Base-by-base conservation (phyloP, 805 yeast genomes). In the Kazachstania kunashirensis region DNA sequence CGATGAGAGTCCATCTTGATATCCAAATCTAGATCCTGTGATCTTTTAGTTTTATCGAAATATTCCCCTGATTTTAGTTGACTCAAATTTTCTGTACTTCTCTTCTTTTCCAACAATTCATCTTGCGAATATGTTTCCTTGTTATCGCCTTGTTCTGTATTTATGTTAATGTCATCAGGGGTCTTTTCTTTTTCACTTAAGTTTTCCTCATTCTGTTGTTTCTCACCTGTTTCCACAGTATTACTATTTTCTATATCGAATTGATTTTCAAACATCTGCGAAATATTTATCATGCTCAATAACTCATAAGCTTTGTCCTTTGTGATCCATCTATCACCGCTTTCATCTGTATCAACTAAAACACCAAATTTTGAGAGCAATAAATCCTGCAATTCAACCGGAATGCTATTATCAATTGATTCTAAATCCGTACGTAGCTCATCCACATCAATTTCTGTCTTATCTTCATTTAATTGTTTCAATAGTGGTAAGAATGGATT, bases 291-390 rank as follows among this genome's bases (percentile, higher is more conserved):
- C 33, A 43, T 28, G n/a, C 44, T 41, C 30, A 53, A 30, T 18
- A 53, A 21, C 23, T 51, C 45, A 15, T 34, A 34, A 4, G 56
- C 52, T 36, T 55, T 54, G 6, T 47, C 55, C 4, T 44, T 37
- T 8, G 55, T 49, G 21, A 55, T 54, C 62, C 60, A 55, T 43
- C 49, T 48, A 12, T 46, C 44, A 10, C 54, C 57, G 14, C 41
- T 45, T 7, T 40, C 40, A 36, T 52, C 52, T 7, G 55, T 52
- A 16, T 52, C 57, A 11, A 53, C 53, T 16, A 47, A 36, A 12
- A 55, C 40, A 12, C 49, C 52, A 39, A 44, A 54, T 33, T 48
- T 49, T 3, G 57, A 40, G 11, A 54, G 38, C 17, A 55, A 20
- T n/a, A 31, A 25, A 17, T 29, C 38, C 28, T 38, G 41, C 6